Evolutionary conservation across 2,329 filamentous ascomycete genomes (phyloP).

Genomic region (Colletotrichum incanum): DNA sequence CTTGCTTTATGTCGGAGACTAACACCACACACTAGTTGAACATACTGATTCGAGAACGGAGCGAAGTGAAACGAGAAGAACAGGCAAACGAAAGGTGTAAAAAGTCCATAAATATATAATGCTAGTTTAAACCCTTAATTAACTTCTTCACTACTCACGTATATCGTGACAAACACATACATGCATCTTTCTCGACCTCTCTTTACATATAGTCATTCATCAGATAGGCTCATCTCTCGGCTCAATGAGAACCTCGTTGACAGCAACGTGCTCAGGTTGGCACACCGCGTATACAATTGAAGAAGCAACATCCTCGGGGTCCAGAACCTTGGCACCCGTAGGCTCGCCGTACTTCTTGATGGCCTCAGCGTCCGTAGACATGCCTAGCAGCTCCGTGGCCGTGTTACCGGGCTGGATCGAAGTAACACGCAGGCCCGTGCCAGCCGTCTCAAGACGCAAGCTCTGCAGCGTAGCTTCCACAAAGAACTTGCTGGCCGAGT

Average conservation of each 20-base stretch:
- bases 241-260: slow-evolving; percentile 87
- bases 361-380: slow-evolving; percentile 84
- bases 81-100: not conserved
- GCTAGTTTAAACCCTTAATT: not conserved
- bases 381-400: slow-evolving; percentile 79
- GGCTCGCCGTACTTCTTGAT: slow-evolving; percentile 85
- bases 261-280: slow-evolving; percentile 82
- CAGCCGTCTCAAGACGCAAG: slow-evolving; percentile 82
- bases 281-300: slow-evolving; percentile 82
- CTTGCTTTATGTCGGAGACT: too few species aligned
- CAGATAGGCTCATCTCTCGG: slow-evolving; percentile 82
- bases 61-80: not conserved
- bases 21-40: not conserved
- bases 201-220: slow-evolving; percentile 17
- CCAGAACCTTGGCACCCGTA: slow-evolving; percentile 81
- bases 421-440: slow-evolving; percentile 80
- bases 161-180: not conserved
- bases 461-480: slow-evolving; percentile 86
- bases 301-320: slow-evolving; percentile 79
- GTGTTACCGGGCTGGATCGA: slow-evolving; percentile 85
- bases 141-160: not conserved
- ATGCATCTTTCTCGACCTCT: not conserved
- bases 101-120: not conserved
- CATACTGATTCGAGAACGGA: not conserved
- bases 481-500: slow-evolving; percentile 89